Evolutionary conservation across 75 land plant species (phyloP).

Genomic region (Azolla pinnata): DNA sequence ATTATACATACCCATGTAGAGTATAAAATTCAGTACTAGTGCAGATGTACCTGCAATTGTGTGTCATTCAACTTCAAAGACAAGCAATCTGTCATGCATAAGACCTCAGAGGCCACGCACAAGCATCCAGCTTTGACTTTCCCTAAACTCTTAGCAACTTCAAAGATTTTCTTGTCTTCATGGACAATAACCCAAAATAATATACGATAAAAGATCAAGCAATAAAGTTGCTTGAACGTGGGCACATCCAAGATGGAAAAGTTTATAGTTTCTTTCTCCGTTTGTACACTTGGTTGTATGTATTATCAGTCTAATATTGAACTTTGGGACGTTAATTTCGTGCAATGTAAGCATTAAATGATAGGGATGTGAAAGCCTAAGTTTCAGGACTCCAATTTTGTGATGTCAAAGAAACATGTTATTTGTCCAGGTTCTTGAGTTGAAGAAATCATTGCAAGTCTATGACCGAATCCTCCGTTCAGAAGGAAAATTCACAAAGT

Average conservation of each 20-base stretch:
- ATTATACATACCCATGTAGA: no score
- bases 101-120: no score
- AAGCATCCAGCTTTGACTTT: no score
- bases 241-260: neutral
- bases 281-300: neutral
- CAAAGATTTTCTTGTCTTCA: no score
- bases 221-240: neutral
- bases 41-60: no score
- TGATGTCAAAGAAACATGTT: neutral
- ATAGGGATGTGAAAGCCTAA: neutral
- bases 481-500: slow-evolving; percentile 56
- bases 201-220: neutral
- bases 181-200: no score
- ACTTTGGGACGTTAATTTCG: neutral
- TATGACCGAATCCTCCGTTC: slow-evolving; percentile 73
- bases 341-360: neutral
- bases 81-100: no score
- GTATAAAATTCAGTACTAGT: no score
- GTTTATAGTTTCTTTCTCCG: neutral
- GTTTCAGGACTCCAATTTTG: neutral
- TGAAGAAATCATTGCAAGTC: slow-evolving; percentile 62
- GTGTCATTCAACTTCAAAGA: no score
- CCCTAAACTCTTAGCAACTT: no score
- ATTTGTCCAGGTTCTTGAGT: slow-evolving; percentile 54
- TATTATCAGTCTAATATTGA: neutral